Evolutionary conservation across 306 rosid genomes (phyloP), one percentile per base, ranked within the genome.

Genomic region (Herpetospermum pedunculosum): DNA sequence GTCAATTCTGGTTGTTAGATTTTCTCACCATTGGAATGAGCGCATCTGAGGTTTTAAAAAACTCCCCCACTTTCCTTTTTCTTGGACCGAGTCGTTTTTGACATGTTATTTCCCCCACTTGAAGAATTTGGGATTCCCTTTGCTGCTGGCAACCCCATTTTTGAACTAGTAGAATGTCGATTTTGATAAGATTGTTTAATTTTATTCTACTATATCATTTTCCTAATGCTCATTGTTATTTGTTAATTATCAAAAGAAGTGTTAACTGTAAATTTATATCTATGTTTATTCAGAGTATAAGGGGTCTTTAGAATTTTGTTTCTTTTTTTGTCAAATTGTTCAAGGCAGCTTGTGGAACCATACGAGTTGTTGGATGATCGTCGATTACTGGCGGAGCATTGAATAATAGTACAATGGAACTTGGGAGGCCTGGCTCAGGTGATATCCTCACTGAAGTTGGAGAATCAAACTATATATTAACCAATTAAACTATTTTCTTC

Each of bases 361-460:
- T 30, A 41, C 55, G 71, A 50, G 70, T 49, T 47, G 38, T 75
- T 82, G 82, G 83, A 87, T 80, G 86, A 68, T 76, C 70, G 79
- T 59, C 72, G 50, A 23, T 60, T 77, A 72, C 35, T 59, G 78
- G 68, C 55, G 28, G 72, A 79, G 83, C 81, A 75, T 82, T 77
- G 85, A 83, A 73, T 84, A 74, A 81, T 72, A 67, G 63, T 15
- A 81, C 79, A 21, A 68, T 75, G 86, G 92, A 80, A 50, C 82
- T 81, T 71, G 89, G 85, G 80, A 84, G 85, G 79, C 88, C 88
- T 72, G 76, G 83, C 50, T 87, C 99, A 78, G 89, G 99, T 94
- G 87, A 95, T 91, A 86, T 74, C 67, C 72, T 80, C 81, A 35
- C 63, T 30, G 43, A 69, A 69, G 18, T 70, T 14, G 23, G 18